A percentile compares a stretch with the other conserved stretches of the same genome.
phyloP scores from a whole-genome alignment of 805 yeast species.

The Candida broadrunensis region DNA sequence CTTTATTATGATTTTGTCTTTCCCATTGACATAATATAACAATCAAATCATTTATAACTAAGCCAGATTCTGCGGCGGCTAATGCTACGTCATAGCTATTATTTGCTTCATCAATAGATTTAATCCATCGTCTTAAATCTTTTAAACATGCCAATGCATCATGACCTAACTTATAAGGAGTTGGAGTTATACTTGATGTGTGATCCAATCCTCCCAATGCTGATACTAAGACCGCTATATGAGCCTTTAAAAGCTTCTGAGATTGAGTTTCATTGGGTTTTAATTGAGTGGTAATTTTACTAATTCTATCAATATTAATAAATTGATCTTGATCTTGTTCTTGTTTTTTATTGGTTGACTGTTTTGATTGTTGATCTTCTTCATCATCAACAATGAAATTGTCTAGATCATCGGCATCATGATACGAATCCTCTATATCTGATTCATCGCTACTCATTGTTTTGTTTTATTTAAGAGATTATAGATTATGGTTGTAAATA shows the following conservation, averaged over 20 bases:
- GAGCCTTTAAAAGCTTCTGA: slow-evolving; percentile 55
- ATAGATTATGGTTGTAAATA: neutral
- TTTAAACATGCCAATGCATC: slow-evolving; percentile 85
- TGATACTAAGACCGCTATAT: slow-evolving; percentile 75
- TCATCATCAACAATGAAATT: slow-evolving; percentile 35
- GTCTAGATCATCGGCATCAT: slow-evolving; percentile 27
- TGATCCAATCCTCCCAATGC: slow-evolving; percentile 91
- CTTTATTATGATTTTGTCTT: slow-evolving; percentile 27
- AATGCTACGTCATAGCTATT: slow-evolving; percentile 77
- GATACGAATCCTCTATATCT: slow-evolving; percentile 10
- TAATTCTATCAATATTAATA: slow-evolving; percentile 15
- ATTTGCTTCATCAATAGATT: slow-evolving; percentile 72
- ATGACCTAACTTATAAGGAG: slow-evolving; percentile 76
- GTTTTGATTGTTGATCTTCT: slow-evolving; percentile 4
- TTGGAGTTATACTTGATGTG: slow-evolving; percentile 32
- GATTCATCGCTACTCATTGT: slow-evolving; percentile 6
- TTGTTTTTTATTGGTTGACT: too few relatives aligned
- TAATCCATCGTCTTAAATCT: slow-evolving; percentile 87
- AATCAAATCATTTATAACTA: slow-evolving; percentile 69
- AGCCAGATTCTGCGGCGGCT: slow-evolving; percentile 78
- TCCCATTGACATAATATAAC: slow-evolving; percentile 79
- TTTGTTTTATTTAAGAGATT: too few relatives aligned
- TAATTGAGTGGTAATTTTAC: slow-evolving; percentile 18
- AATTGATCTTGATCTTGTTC: neutral
- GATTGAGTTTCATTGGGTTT: slow-evolving; percentile 33